These are phyloP conservation scores for Colletotrichum australisinense DNA, from an alignment of 2,329 filamentous ascomycete genomes.

Conservation along the genomic window DNA sequence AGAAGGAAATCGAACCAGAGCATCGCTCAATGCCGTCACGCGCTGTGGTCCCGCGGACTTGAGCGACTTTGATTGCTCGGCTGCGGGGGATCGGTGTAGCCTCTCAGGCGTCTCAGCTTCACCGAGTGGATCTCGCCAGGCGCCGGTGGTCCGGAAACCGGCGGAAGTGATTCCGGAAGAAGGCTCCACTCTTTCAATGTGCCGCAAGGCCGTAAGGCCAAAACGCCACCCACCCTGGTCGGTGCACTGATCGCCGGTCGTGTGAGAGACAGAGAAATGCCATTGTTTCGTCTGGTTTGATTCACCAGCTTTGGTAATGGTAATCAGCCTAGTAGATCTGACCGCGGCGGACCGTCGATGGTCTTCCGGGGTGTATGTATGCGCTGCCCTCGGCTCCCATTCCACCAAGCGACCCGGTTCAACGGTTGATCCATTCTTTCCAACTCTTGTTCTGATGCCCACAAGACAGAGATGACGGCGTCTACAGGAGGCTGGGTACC, in stretches of 20 bases:
- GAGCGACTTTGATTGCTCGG: neutral
- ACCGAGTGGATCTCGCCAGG: conserved; percentile 28
- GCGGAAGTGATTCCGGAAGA: conserved; percentile 23
- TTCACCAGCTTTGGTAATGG: conserved; percentile 16
- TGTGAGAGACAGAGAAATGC: conserved; percentile 24
- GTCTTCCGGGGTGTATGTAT: conserved; percentile 13
- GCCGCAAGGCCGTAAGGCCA: conserved; percentile 15
- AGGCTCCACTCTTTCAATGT: neutral
- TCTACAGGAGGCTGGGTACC: neutral
- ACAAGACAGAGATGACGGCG: neutral
- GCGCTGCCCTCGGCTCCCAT: conserved; percentile 5
- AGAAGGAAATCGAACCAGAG: neutral
- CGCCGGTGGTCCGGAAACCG: conserved; percentile 30
- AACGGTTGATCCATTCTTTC: neutral
- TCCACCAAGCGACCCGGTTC: neutral
- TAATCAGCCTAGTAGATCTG: neutral
- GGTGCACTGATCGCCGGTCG: conserved; percentile 24
- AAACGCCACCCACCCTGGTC: neutral
- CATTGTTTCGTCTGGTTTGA: conserved; percentile 33
- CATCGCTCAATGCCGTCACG: neutral
- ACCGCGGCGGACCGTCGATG: conserved; percentile 6
- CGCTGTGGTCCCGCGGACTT: neutral
- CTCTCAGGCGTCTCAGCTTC: neutral
- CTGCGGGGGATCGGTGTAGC: conserved; percentile 8
- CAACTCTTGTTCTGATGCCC: neutral